Conservation (phyloP, 2,329 filamentous ascomycete species). For the Pseudopyricularia javanii region DNA sequence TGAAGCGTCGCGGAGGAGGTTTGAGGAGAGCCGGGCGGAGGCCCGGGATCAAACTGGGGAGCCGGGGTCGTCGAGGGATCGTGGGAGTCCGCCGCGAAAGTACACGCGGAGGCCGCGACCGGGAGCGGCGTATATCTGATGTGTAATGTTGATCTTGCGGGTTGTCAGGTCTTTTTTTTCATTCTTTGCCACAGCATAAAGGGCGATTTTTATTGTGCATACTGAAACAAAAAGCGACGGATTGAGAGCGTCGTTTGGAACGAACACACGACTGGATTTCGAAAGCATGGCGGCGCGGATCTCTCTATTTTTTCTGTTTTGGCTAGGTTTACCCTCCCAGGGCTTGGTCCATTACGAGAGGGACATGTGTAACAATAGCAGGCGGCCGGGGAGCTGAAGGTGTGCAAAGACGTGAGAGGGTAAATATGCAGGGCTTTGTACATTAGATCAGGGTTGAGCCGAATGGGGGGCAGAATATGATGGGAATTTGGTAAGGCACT, state of each 20-base stretch:
- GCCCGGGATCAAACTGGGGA: constrained; percentile 3
- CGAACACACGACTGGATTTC: neutral
- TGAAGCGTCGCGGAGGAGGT: constrained; percentile 13
- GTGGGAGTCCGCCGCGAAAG: constrained; percentile 5
- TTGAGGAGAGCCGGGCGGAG: constrained; percentile 12
- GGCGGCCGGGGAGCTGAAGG: neutral
- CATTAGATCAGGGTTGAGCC: too few relatives aligned
- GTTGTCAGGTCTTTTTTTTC: neutral
- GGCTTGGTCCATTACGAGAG: neutral
- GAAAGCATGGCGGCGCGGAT: neutral
- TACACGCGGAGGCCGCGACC: constrained; percentile 8
- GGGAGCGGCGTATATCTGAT: constrained; percentile 13
- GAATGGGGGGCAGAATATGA: too few relatives aligned
- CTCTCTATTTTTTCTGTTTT: neutral
- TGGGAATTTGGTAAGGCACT: too few relatives aligned
- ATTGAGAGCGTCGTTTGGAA: too few relatives aligned
- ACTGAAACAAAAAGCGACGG: too few relatives aligned
- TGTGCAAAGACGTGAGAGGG: neutral
- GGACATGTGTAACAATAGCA: neutral
- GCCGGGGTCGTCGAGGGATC: neutral
- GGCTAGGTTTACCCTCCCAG: neutral
- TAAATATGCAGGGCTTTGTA: neutral
- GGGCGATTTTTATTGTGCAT: too few relatives aligned
- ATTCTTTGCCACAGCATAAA: neutral
- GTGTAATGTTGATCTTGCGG: neutral